Base-by-base conservation (phyloP, 495 filamentous ascomycete species). In the Cetradonia linearis region DNA sequence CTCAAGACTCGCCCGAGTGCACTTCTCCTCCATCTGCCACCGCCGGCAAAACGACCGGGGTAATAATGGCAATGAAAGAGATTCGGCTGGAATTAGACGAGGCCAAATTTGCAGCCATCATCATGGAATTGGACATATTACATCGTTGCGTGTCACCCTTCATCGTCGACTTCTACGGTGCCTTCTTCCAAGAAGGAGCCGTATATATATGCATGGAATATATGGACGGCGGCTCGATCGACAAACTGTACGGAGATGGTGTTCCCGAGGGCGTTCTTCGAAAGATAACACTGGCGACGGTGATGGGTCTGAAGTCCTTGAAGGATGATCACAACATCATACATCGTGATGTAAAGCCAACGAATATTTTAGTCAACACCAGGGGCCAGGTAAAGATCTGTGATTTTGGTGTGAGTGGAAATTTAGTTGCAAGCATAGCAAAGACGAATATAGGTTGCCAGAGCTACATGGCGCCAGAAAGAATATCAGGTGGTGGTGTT, bases 311-410 rank as follows among this genome's bases (percentile, higher is more conserved):
- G 60, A 96, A 93, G 74, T 79, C 84, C 14, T 74, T 99, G 61
- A 99, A 99, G 69, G 93, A 99, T 62, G 92, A 96, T 56, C 94
- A 99, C 75, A 96, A 96, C 68, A 99, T 99, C 72, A 99, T 99
- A 69, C 93, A 99, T 68, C 85, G 93, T 58, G 93, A 99, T 69
- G 94, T 99, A 61, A 99, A 99, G 69, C 93, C 93, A 18, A 99
- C 93, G 20, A 99, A 99, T 65, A 96, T 99, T 57, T 77, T 99
- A 33, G 83, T 89, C 68, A 97, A 96, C 72, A 87, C 83, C 16
- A 78, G 81, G 50, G 93, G 93, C 3, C 91, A 97, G 68, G 78
- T 97, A 72, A 99, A 99, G 72, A 95, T 99, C 54, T 99, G 93
- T 73, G 93, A 99, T 72, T 99, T 99, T 69, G 93, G 93, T 66